These are phyloP conservation scores for Ajuga chamaepitys DNA, from an alignment of 257 asterid species.

Conservation along the genomic window DNA sequence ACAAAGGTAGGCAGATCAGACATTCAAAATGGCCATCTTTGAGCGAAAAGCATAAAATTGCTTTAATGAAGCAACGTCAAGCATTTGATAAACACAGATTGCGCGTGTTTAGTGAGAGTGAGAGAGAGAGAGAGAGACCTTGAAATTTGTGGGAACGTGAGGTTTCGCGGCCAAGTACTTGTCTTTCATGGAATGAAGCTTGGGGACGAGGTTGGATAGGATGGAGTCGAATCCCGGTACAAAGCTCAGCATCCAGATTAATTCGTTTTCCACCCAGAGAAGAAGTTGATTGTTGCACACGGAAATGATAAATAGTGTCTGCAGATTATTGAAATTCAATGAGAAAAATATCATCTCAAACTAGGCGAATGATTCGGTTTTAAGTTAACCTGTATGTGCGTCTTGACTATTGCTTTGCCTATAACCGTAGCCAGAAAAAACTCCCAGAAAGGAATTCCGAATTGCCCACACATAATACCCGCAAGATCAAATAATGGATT, in stretches of 20 bases:
- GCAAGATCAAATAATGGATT: slow-evolving; percentile 97
- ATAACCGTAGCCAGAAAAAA: slow-evolving; percentile 78
- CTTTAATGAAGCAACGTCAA: no score
- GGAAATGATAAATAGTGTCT: slow-evolving; percentile 79
- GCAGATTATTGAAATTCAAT: slow-evolving; percentile 17
- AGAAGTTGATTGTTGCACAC: slow-evolving; percentile 97
- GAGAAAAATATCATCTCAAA: neutral
- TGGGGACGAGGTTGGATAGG: slow-evolving; percentile 50
- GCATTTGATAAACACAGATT: no score
- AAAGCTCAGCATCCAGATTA: slow-evolving; percentile 76
- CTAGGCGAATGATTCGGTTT: neutral
- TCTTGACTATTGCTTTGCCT: slow-evolving; percentile 88
- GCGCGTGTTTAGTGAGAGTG: neutral
- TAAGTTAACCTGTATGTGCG: slow-evolving; percentile 75
- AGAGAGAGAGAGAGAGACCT: slow-evolving; percentile 42
- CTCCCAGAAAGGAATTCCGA: slow-evolving; percentile 87
- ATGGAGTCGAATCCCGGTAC: slow-evolving; percentile 63
- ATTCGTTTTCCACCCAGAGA: slow-evolving; percentile 82
- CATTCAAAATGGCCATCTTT: no score
- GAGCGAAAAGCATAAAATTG: no score
- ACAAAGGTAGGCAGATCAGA: no score
- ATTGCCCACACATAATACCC: slow-evolving; percentile 97
- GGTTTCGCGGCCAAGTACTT: slow-evolving; percentile 65
- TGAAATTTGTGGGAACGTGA: slow-evolving; percentile 33
- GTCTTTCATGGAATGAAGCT: slow-evolving; percentile 78